Evolutionary conservation across 768 basidiomycete genomes (phyloP), one percentile per base, ranked within the genome.

Genomic region (Boletus rex-veris): DNA sequence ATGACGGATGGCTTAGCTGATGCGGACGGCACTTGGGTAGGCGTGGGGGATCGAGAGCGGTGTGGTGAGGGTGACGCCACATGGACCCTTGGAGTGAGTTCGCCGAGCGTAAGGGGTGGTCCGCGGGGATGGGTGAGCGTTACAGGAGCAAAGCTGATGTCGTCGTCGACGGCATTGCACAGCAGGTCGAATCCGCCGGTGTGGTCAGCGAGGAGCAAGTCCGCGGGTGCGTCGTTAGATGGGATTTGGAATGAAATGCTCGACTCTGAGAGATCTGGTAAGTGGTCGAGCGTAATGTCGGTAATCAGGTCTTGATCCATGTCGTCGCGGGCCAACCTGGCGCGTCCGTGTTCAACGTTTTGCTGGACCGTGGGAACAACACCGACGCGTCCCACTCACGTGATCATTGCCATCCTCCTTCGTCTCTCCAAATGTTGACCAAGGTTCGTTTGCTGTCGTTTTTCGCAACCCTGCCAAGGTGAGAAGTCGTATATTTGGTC

Each of bases 231-330:
- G 9, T 54, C 58, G 42, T 75, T 72, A 8, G 68, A 67, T 4
- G 86, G 76, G 26, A 85, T 76, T 58, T 83, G 75, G 58, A 82
- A 80, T 15, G 75, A 77, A 7, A 66, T 64, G 37, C 69, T 71
- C 7, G 69, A 61, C 8, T 70, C 68, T 4, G 84, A 82, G 47
- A 76, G 63, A 56, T 85, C 81, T 38, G 82, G 82, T 26, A 83
- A 61, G 65, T 82, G 79, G 62, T 78, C 74, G 45, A 77, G 66
- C 52, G 80, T 85, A 19, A 80, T 66, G 67, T 75, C 73, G 38
- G 68, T 66, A 18, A 69, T 63, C 58, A 61, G 67, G 58, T 62
- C 59, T 16, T 59, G 54, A 26, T 57, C 54, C 59, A 64, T 58
- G 0, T 21, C 5, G 51, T 56, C 44, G 58, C 46, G 24, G 58